Base-by-base conservation (phyloP, 2,329 filamentous ascomycete genomes). In the Teratosphaeria nubilosa region DNA sequence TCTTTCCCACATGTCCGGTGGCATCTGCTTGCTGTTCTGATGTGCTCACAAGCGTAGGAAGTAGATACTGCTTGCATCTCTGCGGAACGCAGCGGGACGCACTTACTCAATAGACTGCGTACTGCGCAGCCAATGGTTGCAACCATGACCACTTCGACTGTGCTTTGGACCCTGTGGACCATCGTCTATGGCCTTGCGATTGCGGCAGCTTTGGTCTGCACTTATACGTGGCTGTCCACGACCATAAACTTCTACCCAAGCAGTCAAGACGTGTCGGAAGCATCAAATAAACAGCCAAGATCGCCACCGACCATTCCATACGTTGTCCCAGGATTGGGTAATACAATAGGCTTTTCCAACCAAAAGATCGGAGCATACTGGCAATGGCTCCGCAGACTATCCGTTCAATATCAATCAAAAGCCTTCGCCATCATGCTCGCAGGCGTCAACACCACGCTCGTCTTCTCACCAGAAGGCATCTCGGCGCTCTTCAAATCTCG, bases 361-460 rank as follows among this genome's bases (percentile, higher is more conserved):
- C 63, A 61, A 45, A 63, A 57, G 37, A 60, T 64, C 25, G 65
- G 65, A 25, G 48, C 32, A 2, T 66, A 59, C 58, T 66, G 64
- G 64, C 27, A 25, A 54, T 55, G 56, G 55, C 58, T 60, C 13
- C 51, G 48, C 11, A 5, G n/a, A 11, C 52, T 32, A 5, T 48
- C 22, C 5, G 34, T 37, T 13, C 56, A 41, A 25, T 58, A 60
- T 14, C 51, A 55, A 25, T 37, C 55, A 32, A 25, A 57, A 25
- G 64, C 62, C 14, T 64, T 64, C 45, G 60, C 64, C 5, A 59
- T 66, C 11, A 51, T 63, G 3, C 59, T 66, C 11, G 55, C 57
- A 34, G 64, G 63, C 14, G 59, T 56, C 20, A 54, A 45, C 3
- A 62, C 59, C 7, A 57, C 65, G 53, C 58, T 66, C 41, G 57